These are phyloP conservation scores for Blastocystis sp. DNA, from an alignment of 352 stramenopile genomes.

Conservation along the genomic window DNA sequence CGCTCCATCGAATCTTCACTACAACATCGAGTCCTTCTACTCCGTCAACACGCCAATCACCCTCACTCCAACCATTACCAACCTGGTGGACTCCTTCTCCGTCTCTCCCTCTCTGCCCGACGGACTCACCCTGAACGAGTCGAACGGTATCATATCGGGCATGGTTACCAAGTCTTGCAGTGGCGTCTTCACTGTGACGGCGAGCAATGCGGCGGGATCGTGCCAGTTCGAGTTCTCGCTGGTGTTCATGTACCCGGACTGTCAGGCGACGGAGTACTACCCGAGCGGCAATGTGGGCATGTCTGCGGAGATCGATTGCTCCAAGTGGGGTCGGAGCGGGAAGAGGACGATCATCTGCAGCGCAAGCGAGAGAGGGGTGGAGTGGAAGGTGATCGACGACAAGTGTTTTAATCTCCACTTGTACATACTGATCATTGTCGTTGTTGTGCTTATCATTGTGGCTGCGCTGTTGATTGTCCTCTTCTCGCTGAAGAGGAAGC, in stretches of 20 bases:
- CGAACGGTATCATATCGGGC: conserved; percentile 21
- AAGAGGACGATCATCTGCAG: neutral
- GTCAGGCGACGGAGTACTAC: neutral
- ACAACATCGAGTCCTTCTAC: neutral
- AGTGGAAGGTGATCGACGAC: neutral
- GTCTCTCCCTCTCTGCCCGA: neutral
- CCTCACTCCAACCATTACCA: conserved; percentile 33
- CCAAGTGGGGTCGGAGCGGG: neutral
- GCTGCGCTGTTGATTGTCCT: neutral
- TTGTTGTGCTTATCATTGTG: neutral
- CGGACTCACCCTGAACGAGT: neutral
- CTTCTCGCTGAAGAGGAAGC: neutral
- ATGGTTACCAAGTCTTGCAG: neutral
- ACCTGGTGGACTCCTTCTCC: neutral
- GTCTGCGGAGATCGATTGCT: neutral
- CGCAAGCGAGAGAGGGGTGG: neutral
- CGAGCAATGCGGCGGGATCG: neutral
- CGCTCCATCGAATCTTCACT: neutral
- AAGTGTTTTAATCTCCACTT: neutral
- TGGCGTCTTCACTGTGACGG: neutral
- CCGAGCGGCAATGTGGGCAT: neutral
- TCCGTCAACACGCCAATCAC: neutral
- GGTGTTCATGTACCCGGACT: neutral
- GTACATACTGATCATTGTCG: neutral
- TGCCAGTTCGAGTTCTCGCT: neutral